Base-by-base conservation (phyloP, 2,329 filamentous ascomycete genomes). In the Phaeosphaeria sp. region DNA sequence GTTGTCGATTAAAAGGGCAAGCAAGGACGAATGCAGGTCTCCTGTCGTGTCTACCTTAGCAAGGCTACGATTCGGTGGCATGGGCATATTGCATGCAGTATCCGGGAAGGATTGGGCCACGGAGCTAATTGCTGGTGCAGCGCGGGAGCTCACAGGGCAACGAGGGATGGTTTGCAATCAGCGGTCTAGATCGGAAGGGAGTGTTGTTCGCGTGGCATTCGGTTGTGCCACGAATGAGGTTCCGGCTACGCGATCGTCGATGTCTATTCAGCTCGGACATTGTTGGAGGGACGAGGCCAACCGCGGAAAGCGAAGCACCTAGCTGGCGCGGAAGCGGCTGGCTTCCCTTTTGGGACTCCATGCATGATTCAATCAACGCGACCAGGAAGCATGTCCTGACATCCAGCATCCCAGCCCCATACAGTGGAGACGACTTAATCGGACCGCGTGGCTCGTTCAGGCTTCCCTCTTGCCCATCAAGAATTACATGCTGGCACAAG, bases 311-410 rank as follows among this genome's bases (percentile, higher is more conserved):
- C 24, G 55, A 48, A 22, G 47, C 30, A 30, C 47, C 27, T 30
- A 56, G 49, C 45, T 46, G 43, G 45, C 55, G 58, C 60, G 64
- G 64, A 51, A 57, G 47, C 64, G 64, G 64, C 53, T 53, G 57
- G 22, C n/a, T 54, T 55, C 51, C 62, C 60, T 53, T 43, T 25
- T 48, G 57, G n/a, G 43, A 43, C 22, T 36, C 18, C 47, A 56
- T 62, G 59, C 56, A 49, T 25, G n/a, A 44, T 36, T 36, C 30
- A 43, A 43, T 43, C 40, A 43, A 43, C 20, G 40, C 40, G n/a
- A 21, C n/a, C 11, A 7, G 40, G 40, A 43, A 21, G 40, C 30
- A 36, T 13, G 30, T 36, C 11, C 49, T 51, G 39, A 27, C 11
- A 45, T 30, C 22, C 25, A 25, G 13, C 33, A 43, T 48, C 7